A percentile compares a stretch with the other conserved stretches of the same genome.
These are phyloP conservation scores for Lasiosphaeria hispida DNA, from an alignment of 495 filamentous ascomycete genomes.

Conservation along the genomic window DNA sequence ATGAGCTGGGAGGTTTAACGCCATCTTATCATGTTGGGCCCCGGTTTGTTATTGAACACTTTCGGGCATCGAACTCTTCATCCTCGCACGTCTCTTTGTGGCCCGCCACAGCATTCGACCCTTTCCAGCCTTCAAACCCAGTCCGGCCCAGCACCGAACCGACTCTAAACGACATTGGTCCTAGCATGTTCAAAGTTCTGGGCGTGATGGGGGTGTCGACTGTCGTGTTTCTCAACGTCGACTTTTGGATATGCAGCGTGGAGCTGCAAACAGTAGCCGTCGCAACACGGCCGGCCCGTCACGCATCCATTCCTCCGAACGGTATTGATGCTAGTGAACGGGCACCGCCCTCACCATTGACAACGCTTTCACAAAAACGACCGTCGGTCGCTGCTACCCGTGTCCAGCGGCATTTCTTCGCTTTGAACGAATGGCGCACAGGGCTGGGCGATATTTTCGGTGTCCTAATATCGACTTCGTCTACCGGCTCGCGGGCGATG, in stretches of 20 bases:
- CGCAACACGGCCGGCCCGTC: neutral
- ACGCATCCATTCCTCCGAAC: no score
- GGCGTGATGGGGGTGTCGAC: constrained; percentile 15
- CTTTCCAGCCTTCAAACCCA: neutral
- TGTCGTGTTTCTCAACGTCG: constrained; percentile 25
- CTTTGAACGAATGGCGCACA: constrained; percentile 25
- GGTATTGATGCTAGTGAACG: no score
- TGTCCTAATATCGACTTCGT: neutral
- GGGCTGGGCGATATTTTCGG: constrained; percentile 6
- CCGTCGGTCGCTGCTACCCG: neutral
- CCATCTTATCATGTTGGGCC: constrained; percentile 16
- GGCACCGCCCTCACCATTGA: no score
- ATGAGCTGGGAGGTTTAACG: neutral
- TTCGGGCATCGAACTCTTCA: neutral
- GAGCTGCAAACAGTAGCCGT: constrained; percentile 11
- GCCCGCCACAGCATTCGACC: constrained; percentile 16
- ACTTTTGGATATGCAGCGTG: constrained; percentile 30
- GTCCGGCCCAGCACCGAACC: neutral
- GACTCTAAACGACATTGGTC: neutral
- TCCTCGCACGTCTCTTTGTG: constrained; percentile 10
- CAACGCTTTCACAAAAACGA: no score
- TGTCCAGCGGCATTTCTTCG: constrained; percentile 27
- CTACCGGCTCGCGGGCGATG: neutral
- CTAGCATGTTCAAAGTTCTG: constrained; percentile 10
- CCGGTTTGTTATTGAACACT: constrained; percentile 14